Evolutionary conservation across 805 yeast species (phyloP).

Genomic region (Komagataella phaffii): DNA sequence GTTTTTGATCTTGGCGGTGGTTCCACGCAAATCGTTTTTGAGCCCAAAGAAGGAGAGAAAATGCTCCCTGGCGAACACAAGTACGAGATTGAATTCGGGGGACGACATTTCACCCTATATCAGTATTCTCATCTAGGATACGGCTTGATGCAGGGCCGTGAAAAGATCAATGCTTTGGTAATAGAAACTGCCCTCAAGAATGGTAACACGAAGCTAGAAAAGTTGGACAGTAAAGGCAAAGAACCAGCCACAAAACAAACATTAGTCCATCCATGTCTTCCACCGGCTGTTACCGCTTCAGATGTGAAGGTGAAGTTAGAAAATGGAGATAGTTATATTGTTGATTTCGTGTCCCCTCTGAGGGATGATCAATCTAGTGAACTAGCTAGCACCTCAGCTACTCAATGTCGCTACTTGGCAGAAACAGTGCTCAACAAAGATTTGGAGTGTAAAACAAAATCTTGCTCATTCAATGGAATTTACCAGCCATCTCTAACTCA

Average conservation of each 20-base stretch:
- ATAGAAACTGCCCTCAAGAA: slow-evolving; percentile 35
- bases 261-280: slow-evolving; percentile 72
- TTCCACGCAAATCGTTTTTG: slow-evolving; percentile 96
- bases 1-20: slow-evolving; percentile 98
- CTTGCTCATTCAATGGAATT: slow-evolving; percentile 95
- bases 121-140: slow-evolving; percentile 94
- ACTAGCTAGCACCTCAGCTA: slow-evolving; percentile 34
- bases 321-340: slow-evolving; percentile 16
- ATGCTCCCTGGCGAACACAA: slow-evolving; percentile 85
- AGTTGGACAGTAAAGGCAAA: slow-evolving; percentile 22
- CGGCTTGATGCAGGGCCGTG: slow-evolving; percentile 91
- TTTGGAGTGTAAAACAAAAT: slow-evolving; percentile 52
- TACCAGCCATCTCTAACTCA: slow-evolving; percentile 86
- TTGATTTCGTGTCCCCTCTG: slow-evolving; percentile 19
- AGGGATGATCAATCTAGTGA: slow-evolving; percentile 14
- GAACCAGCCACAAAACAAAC: slow-evolving; percentile 28
- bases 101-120: slow-evolving; percentile 65
- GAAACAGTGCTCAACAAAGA: slow-evolving; percentile 80
- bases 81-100: slow-evolving; percentile 69
- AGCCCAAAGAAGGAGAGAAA: slow-evolving; percentile 56
- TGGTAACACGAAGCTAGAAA: slow-evolving; percentile 10
- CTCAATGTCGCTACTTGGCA: slow-evolving; percentile 80
- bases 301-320: slow-evolving; percentile 47
- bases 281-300: slow-evolving; percentile 57
- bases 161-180: slow-evolving; percentile 58